Conservation (phyloP, 2,329 filamentous ascomycete genomes). For the Fusarium citri region DNA sequence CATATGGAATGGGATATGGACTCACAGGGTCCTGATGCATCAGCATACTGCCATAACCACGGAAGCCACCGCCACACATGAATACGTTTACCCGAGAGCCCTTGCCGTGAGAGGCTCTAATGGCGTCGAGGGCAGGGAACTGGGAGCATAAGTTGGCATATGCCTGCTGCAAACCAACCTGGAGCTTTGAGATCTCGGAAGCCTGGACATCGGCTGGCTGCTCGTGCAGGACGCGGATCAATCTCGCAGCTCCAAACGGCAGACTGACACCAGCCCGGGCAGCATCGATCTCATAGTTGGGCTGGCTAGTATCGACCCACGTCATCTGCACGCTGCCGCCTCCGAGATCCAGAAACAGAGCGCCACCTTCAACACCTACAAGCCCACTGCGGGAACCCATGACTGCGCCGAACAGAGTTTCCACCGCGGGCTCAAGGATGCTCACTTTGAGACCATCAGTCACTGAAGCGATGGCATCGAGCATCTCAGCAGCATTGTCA, state of each 20-base stretch:
- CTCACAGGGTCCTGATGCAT: constrained; percentile 79
- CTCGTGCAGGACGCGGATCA: constrained; percentile 62
- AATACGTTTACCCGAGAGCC: constrained; percentile 74
- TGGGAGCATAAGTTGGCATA: constrained; percentile 64
- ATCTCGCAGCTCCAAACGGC: constrained; percentile 70
- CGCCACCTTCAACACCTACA: constrained; percentile 67
- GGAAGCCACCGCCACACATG: constrained; percentile 89
- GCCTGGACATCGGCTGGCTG: constrained; percentile 55
- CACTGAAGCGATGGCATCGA: constrained; percentile 69
- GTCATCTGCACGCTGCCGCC: constrained; percentile 77
- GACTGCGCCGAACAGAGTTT: constrained; percentile 81
- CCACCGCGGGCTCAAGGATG: constrained; percentile 81
- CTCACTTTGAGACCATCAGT: constrained; percentile 75
- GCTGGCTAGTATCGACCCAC: constrained; percentile 64
- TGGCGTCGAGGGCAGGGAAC: constrained; percentile 62
- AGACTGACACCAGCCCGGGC: constrained; percentile 67
- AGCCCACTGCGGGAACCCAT: constrained; percentile 85
- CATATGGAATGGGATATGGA: constrained; percentile 85
- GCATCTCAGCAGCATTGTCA: constrained; percentile 76
- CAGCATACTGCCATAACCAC: constrained; percentile 90
- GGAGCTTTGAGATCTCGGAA: constrained; percentile 66
- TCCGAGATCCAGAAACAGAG: constrained; percentile 87
- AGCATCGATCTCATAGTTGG: constrained; percentile 63
- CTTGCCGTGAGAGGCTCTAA: constrained; percentile 52
- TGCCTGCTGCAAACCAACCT: constrained; percentile 67